phyloP scores from a whole-genome alignment of 2,329 filamentous ascomycete species.

The Fusarium penzigii region DNA sequence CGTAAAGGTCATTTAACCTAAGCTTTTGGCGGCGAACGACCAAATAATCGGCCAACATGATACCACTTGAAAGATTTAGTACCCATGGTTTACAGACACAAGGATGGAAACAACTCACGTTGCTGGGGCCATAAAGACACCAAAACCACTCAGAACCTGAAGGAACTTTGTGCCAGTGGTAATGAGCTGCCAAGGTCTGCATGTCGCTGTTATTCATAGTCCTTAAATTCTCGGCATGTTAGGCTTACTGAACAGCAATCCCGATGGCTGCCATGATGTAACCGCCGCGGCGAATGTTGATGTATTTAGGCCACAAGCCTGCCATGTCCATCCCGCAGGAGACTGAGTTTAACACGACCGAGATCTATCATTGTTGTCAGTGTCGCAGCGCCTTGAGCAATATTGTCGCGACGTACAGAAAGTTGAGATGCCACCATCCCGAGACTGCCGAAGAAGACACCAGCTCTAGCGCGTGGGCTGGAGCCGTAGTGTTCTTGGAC shows the following conservation, averaged over 20 bases:
- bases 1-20: constrained; percentile 40
- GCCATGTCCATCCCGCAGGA: constrained; percentile 57
- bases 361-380: constrained; percentile 5
- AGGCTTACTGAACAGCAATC: constrained; percentile 29
- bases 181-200: constrained; percentile 32
- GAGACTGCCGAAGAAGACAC: constrained; percentile 27
- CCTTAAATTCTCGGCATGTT: too few relatives aligned
- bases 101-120: not conserved
- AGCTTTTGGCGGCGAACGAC: constrained; percentile 36
- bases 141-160: constrained; percentile 28
- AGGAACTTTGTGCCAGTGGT: constrained; percentile 30
- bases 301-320: constrained; percentile 50
- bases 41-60: constrained; percentile 34
- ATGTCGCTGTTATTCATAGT: not conserved
- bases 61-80: constrained; percentile 10
- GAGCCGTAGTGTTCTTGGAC: constrained; percentile 30
- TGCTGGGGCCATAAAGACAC: constrained; percentile 24
- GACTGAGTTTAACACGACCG: constrained; percentile 46
- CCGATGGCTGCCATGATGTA: constrained; percentile 48
- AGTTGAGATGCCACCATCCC: constrained; percentile 29
- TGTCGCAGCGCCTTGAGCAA: too few relatives aligned
- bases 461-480: constrained; percentile 24
- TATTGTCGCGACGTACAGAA: constrained; percentile 1
- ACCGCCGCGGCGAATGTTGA: constrained; percentile 57
- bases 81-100: too few relatives aligned